Base-by-base conservation (phyloP, 73 alveolate species). In the Paramecium caudatum region DNA sequence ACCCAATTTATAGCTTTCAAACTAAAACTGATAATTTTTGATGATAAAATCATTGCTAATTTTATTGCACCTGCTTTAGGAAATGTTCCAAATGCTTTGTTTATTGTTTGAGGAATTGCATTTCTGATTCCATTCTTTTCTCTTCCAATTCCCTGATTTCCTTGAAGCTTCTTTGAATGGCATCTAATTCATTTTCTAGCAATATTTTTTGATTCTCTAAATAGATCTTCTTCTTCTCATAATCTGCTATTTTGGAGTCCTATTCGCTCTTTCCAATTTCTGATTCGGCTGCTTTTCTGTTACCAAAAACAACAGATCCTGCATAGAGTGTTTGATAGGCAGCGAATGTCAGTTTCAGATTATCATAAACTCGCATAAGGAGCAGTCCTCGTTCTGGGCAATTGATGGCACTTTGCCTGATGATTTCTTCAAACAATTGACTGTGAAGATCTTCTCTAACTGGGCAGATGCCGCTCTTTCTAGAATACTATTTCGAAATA, bases 111-210 rank as follows among this genome's bases (percentile, higher is more conserved):
- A 93, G 78, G 41, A 90, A 93, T 45, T 90, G 68, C 47, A 93
- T 86, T 83, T 93, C 95, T 9, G 91, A 80, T 82, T 93, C 94
- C 91, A 90, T 93, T 90, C 91, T 90, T 13, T 86, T 90, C 1
- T 92, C 93, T 82, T 93, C 96, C 45, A 91, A 78, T 36, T 90
- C 87, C 70, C 94, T 91, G 61, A 92, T 93, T 91, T 93, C 96
- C 6, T 91, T 90, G 69, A 93, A 91, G 37, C 87, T 69, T 62
- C 91, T 91, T 39, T 93, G 87, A 62, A 93, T 91, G 16, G 96
- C 94, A 49, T 93, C 94, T 15, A 81, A 49, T 61, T 93, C 94
- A 82, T 93, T 93, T 49, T 93, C 96, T 63, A 93, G 37, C 91
- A 91, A 83, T n/a, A 91, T 82, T 63, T 93, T 93, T 90, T 91